Evolutionary conservation across 192 early-diverging fungal genomes (phyloP).

Genomic region (Coemansia umbellata): DNA sequence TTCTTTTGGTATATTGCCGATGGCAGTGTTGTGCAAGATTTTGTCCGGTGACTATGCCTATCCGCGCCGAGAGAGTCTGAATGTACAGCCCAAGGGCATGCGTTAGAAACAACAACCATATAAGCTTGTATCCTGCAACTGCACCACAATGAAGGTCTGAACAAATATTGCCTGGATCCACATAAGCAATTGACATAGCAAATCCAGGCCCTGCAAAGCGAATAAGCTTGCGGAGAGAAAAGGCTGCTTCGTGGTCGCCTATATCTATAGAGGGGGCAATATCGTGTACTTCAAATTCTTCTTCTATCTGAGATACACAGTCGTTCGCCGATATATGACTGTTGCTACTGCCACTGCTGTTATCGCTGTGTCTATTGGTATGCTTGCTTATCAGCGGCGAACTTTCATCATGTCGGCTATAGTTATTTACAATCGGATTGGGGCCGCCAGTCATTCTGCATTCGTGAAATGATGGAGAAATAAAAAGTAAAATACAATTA

Average conservation of each 20-base stretch:
- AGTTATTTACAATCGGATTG: no score
- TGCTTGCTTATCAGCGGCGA: background rate
- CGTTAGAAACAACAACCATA: conserved; percentile 64
- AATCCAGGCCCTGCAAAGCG: conserved; percentile 64
- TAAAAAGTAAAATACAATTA: no score
- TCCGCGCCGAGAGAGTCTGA: conserved; percentile 57
- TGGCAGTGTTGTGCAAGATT: conserved; percentile 60
- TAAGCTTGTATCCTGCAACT: conserved; percentile 61
- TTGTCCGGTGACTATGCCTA: conserved; percentile 62
- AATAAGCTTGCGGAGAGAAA: conserved; percentile 61
- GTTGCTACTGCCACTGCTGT: background rate
- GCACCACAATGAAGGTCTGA: conserved; percentile 68
- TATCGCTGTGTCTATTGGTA: background rate
- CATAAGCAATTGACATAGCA: conserved; percentile 61
- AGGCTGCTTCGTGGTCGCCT: conserved; percentile 46
- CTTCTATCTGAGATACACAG: conserved; percentile 9
- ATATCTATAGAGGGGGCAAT: conserved; percentile 47
- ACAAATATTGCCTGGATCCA: conserved; percentile 69
- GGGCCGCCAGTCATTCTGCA: no score
- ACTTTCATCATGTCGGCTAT: conserved; percentile 1
- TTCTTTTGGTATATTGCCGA: conserved; percentile 35
- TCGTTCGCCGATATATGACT: background rate
- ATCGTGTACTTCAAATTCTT: conserved; percentile 43
- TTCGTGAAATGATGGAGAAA: no score
- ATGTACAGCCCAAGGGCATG: conserved; percentile 62